Conservation (phyloP, 2,329 filamentous ascomycete species). For the Ophiocordyceps robertsii region DNA sequence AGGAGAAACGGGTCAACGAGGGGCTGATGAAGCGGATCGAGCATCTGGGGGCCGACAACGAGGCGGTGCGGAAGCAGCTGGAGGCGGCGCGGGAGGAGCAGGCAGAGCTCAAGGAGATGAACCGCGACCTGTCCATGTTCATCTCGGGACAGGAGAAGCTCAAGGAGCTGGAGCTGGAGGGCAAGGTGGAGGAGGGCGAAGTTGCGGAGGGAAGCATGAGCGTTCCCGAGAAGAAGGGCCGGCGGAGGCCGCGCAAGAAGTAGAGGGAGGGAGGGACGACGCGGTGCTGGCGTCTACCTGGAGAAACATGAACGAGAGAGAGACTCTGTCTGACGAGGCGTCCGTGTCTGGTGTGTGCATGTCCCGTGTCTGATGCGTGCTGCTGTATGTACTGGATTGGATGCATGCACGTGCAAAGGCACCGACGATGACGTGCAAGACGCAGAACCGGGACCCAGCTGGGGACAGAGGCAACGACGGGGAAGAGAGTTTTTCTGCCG, state of each 20-base stretch:
- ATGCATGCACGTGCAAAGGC: too few relatives aligned
- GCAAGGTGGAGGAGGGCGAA: constrained; percentile 51
- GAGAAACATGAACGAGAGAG: too few relatives aligned
- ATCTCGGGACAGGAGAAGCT: constrained; percentile 75
- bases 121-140: constrained; percentile 76
- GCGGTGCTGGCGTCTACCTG: too few relatives aligned
- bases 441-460: too few relatives aligned
- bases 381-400: too few relatives aligned
- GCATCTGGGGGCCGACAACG: constrained; percentile 52
- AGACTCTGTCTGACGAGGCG: neutral
- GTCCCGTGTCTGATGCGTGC: too few relatives aligned
- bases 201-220: constrained; percentile 59
- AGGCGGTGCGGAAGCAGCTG: constrained; percentile 41
- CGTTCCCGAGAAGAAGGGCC: constrained; percentile 46
- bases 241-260: constrained; percentile 33
- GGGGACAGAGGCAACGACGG: too few relatives aligned
- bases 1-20: constrained; percentile 76
- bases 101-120: constrained; percentile 68
- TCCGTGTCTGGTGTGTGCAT: too few relatives aligned
- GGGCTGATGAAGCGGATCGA: constrained; percentile 73
- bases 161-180: constrained; percentile 51
- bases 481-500: too few relatives aligned
- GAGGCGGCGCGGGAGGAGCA: constrained; percentile 47
- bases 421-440: neutral
- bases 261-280: too few relatives aligned